Base-by-base conservation (phyloP, 306 rosid species). In the Vigna trinervia region DNA sequence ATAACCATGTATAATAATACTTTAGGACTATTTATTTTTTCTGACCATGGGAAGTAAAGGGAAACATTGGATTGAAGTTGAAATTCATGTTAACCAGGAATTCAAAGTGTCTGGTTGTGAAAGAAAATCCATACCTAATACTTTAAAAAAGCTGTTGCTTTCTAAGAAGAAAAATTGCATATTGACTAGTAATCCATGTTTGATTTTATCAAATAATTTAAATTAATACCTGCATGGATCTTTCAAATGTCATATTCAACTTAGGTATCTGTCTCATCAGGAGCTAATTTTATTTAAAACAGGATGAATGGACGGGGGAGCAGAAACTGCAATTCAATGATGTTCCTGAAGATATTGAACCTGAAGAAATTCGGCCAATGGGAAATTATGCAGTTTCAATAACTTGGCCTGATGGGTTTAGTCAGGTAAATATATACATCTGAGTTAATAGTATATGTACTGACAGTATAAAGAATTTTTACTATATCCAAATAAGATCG, bases 271-370 rank as follows among this genome's bases (percentile, higher is more conserved):
- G 59, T 89, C 74, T 80, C 57, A 69, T 76, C 52, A 46, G 46
- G 30, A 28, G 78, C 32, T 46, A 67, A 38, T 78, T 78, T 81
- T 34, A 50, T 64, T 56, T 53, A 45, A 76, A 80, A 80, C 93
- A 92, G 98, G 98, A 95, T 65, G 97, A 95, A 78, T 95, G 98
- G 96, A 88, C 97, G 0, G 97, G 97, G 73, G 96, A 91, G 86
- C 99, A 96, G 85, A 96, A 91, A 72, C 83, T 96, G 89, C 97
- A 86, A 79, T 89, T 86, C 66, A 38, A 52, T 22, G 99, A 96
- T 87, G 85, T 96, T 82, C 93, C 91, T 20, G 96, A 92, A 61
- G 92, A 92, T 65, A 89, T 92, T 63, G 96, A 96, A 89, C 98
- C 96, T 0, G 97, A 91, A 78, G 98, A 96, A 77, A 96, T 96